These are phyloP conservation scores for Pleurotus ostreatus DNA, from an alignment of 768 basidiomycete species.

Conservation along the genomic window DNA sequence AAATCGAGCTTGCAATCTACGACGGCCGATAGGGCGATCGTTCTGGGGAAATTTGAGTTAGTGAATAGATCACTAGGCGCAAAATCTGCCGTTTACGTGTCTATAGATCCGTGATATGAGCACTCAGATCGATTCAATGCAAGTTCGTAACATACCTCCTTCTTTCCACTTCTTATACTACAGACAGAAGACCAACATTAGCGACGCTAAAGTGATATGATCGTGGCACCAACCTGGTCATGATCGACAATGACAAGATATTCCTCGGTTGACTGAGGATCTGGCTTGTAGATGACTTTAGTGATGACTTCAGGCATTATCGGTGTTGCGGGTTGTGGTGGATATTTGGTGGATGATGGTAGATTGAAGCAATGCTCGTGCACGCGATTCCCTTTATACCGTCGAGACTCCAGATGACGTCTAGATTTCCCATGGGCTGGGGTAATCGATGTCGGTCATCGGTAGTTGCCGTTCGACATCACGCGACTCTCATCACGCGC, in stretches of 20 bases:
- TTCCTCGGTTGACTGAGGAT: slow-evolving; percentile 67
- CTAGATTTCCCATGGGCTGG: slow-evolving; percentile 7
- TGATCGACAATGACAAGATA: slow-evolving; percentile 67
- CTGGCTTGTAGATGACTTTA: slow-evolving; percentile 80
- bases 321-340: slow-evolving; percentile 13
- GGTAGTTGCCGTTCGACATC: slow-evolving; percentile 17
- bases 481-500: slow-evolving; percentile 21
- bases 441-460: background rate
- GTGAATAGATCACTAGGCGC: background rate
- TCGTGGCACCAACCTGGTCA: slow-evolving; percentile 44
- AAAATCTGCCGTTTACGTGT: slow-evolving; percentile 51
- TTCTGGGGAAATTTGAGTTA: slow-evolving; percentile 31
- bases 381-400: slow-evolving; percentile 14
- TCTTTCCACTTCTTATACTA: slow-evolving; percentile 78
- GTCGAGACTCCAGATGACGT: slow-evolving; percentile 17
- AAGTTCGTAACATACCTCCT: slow-evolving; percentile 52
- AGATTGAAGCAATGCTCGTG: slow-evolving; percentile 1
- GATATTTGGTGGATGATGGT: slow-evolving; percentile 10
- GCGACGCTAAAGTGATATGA: slow-evolving; percentile 11
- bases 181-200: slow-evolving; percentile 7
- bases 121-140: slow-evolving; percentile 9
- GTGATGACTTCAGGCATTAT: slow-evolving; percentile 47
- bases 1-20: slow-evolving; percentile 65
- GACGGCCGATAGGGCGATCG: slow-evolving; percentile 68
- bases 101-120: slow-evolving; percentile 31